A percentile compares a stretch with the other conserved stretches of the same genome.
Conservation (phyloP, 2,329 filamentous ascomycete species). For the Leptoxyphium fumago region DNA sequence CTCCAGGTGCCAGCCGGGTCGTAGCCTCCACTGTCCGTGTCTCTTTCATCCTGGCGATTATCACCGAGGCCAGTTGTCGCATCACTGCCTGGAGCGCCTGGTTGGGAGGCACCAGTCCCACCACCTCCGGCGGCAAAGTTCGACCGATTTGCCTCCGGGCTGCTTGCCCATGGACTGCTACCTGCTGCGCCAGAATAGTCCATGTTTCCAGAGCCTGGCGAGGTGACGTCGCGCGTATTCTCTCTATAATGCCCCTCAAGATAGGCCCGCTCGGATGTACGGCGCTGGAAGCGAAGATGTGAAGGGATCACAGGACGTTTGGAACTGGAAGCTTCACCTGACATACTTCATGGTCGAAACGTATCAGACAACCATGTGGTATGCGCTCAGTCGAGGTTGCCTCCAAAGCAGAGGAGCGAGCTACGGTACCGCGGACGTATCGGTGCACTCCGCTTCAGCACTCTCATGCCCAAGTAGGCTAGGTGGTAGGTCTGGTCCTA, state of each 20-base stretch:
- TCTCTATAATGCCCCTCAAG: slow-evolving; percentile 18
- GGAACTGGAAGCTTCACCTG: slow-evolving; percentile 11
- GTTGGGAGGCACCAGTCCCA: slow-evolving; percentile 10
- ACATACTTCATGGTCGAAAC: neutral
- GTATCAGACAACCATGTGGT: too few species aligned
- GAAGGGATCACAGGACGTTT: slow-evolving; percentile 2
- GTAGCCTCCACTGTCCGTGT: slow-evolving; percentile 3
- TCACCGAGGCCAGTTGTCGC: slow-evolving; percentile 8
- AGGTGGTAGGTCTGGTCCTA: too few species aligned
- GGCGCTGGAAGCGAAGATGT: slow-evolving; percentile 22
- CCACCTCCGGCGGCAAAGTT: slow-evolving; percentile 26
- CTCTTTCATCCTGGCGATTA: neutral
- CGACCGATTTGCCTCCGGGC: slow-evolving; percentile 37
- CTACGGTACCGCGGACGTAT: too few species aligned
- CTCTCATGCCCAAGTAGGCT: too few species aligned
- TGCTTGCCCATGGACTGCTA: slow-evolving; percentile 49
- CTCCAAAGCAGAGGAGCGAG: too few species aligned
- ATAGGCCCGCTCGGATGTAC: slow-evolving; percentile 20
- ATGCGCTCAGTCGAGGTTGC: too few species aligned
- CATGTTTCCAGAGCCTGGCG: slow-evolving; percentile 30
- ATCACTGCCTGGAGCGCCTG: slow-evolving; percentile 13
- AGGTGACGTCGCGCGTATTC: slow-evolving; percentile 10
- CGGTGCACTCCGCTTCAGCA: too few species aligned
- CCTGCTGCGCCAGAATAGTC: slow-evolving; percentile 42
- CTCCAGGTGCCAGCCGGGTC: neutral